Evolutionary conservation across 2,329 filamentous ascomycete genomes (phyloP), one percentile per base, ranked within the genome.

Genomic region (Botrytis tulipae): DNA sequence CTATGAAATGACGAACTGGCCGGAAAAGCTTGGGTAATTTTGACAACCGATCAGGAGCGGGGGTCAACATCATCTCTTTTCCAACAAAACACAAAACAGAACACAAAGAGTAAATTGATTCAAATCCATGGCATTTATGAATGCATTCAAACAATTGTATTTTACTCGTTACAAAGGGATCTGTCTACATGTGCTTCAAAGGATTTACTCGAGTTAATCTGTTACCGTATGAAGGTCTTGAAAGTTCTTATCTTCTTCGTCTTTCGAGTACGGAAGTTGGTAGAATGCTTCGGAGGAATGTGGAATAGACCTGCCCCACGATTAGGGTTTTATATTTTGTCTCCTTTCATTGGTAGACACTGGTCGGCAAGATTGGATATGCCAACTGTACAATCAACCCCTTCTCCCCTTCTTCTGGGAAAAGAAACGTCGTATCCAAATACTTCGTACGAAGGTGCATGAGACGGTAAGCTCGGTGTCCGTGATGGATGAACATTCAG

Each of bases 1-100:
- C 25, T n/a, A 62, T 62, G 35, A 71, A 57, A 62, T 72, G 70
- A 72, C 70, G 70, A 61, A 71, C 63, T 46, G 29, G 35, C 63
- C 63, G 29, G 35, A 51, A 51, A 57, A 71, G 69, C 69, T 71
- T 71, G 37, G 60, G n/a, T 29, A 29, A 57, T 57, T 57, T 18
- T 57, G 51, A 67, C 70, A 71, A 48, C 14, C 60, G 70, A 59
- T 60, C 67, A 57, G 14, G 60, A 48, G 70, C 60, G 46, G 70
- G 70, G 67, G 67, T 46, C 37, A 32, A 59, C 25, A 54, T 44
- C 29, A 51, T n/a, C 44, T 37, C 42, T 18, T 57, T 57, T 18
- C 14, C 25, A 57, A 1, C 51, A 18, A 51, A 25, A 51, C 32
- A 65, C 37, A 40, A 40, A 40, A 40, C 37, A 40, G 0, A 40